Evolutionary conservation across 2,329 filamentous ascomycete genomes (phyloP).

Genomic region (Colletotrichum sansevieriae): DNA sequence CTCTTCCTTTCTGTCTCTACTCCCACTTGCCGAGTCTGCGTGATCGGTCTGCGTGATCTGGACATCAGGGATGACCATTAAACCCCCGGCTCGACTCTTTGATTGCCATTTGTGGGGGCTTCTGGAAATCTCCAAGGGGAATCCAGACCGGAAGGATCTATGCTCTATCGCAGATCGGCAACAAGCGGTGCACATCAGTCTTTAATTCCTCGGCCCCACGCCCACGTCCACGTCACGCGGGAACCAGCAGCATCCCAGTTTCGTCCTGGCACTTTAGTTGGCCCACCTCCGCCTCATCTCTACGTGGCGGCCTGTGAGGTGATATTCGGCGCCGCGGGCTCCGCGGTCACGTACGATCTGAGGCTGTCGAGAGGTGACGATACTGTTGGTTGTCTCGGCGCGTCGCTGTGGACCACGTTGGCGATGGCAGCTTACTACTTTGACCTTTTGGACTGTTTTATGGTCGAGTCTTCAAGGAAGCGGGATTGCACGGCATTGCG

Average conservation of each 20-base stretch:
- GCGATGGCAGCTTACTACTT: no score
- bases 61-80: not conserved
- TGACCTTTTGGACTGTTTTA: no score
- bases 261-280: not conserved
- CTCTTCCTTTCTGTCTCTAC: not conserved
- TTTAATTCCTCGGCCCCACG: slow-evolving; percentile 24
- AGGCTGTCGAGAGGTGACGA: not conserved
- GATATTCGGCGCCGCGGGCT: not conserved
- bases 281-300: slow-evolving; percentile 13
- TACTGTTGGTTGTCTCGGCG: no score
- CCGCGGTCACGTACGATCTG: not conserved
- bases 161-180: slow-evolving; percentile 23
- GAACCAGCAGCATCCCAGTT: slow-evolving; percentile 20
- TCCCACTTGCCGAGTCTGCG: slow-evolving; percentile 2
- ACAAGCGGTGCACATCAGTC: slow-evolving; percentile 21
- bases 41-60: not conserved
- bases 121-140: not conserved
- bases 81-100: not conserved
- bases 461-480: no score
- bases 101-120: slow-evolving; percentile 3
- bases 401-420: no score
- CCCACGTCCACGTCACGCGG: slow-evolving; percentile 9
- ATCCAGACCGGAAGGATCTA: slow-evolving; percentile 8
- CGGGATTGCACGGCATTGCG: no score
- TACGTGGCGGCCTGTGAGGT: slow-evolving; percentile 17